Conservation (phyloP, 805 yeast genomes). For the Candida ulmi region DNA sequence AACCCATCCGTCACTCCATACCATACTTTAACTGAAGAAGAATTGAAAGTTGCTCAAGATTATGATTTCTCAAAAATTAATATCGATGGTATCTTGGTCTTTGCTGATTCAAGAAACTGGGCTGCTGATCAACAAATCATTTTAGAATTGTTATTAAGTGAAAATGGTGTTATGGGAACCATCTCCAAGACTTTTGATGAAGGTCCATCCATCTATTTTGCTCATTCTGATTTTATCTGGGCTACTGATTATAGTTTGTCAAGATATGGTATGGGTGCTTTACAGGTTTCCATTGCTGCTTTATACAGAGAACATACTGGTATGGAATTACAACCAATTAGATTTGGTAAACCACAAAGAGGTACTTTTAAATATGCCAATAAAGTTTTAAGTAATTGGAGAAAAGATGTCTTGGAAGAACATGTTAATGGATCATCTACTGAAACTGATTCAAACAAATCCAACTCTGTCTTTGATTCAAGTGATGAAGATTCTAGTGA, state of each 20-base stretch:
- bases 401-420: slow-evolving; percentile 69
- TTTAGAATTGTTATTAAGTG: slow-evolving; percentile 69
- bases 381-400: slow-evolving; percentile 71
- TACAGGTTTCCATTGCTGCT: slow-evolving; percentile 84
- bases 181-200: slow-evolving; percentile 62
- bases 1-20: slow-evolving; percentile 83
- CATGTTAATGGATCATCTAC: slow-evolving; percentile 50
- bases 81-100: slow-evolving; percentile 80
- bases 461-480: slow-evolving; percentile 7
- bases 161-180: slow-evolving; percentile 83
- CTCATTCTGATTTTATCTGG: slow-evolving; percentile 92
- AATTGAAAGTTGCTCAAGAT: slow-evolving; percentile 41
- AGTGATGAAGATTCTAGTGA: slow-evolving; percentile 19
- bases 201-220: slow-evolving; percentile 80
- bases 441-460: slow-evolving; percentile 24
- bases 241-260: slow-evolving; percentile 79
- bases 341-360: slow-evolving; percentile 87
- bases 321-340: slow-evolving; percentile 66
- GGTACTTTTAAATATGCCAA: slow-evolving; percentile 84
- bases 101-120: slow-evolving; percentile 91
- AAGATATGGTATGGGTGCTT: slow-evolving; percentile 92
- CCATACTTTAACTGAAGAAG: slow-evolving; percentile 72
- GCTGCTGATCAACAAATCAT: slow-evolving; percentile 91
- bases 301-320: slow-evolving; percentile 83
- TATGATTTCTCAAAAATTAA: slow-evolving; percentile 62